Conservation (phyloP, 1,284 basidiomycete species). For the Ustilago sp. region DNA sequence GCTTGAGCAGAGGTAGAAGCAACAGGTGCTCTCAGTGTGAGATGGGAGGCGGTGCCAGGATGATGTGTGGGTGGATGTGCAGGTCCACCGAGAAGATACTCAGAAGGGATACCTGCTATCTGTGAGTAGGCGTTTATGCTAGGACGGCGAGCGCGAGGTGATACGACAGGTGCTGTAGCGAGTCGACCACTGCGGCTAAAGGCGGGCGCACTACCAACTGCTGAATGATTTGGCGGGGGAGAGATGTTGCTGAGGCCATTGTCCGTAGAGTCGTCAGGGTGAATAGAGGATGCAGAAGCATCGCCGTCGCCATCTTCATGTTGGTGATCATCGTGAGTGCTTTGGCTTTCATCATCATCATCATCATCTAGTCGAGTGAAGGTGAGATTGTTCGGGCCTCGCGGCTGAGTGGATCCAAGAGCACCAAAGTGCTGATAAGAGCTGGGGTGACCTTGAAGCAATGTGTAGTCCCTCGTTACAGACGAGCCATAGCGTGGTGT, state of each 20-base stretch:
- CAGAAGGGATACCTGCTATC: constrained; percentile 50
- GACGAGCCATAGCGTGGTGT: constrained; percentile 53
- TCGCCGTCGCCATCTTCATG: constrained; percentile 16
- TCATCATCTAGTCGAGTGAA: constrained; percentile 7
- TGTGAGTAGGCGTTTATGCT: constrained; percentile 49
- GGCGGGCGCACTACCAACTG: constrained; percentile 22
- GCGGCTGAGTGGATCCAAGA: constrained; percentile 15
- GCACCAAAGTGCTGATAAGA: constrained; percentile 49
- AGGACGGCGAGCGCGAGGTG: constrained; percentile 34
- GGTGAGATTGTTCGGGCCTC: constrained; percentile 5
- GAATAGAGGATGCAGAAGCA: constrained; percentile 31
- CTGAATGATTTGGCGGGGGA: constrained; percentile 28
- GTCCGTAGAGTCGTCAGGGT: constrained; percentile 29
- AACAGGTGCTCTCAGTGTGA: constrained; percentile 27
- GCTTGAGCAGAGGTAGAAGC: constrained; percentile 1
- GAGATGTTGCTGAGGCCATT: constrained; percentile 45
- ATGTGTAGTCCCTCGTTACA: constrained; percentile 48
- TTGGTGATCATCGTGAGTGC: constrained; percentile 17
- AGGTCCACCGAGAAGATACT: constrained; percentile 48
- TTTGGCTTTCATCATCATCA: constrained; percentile 12
- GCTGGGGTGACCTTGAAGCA: constrained; percentile 49
- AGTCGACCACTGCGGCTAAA: constrained; percentile 37
- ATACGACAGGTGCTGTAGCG: constrained; percentile 28
- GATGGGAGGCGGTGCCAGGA: constrained; percentile 21
- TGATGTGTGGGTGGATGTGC: constrained; percentile 39